Percentiles rank a stretch among this genome's conserved stretches.
These are phyloP conservation scores for Lecanicillium sp. DNA, from an alignment of 2,329 filamentous ascomycete genomes.

Conservation along the genomic window DNA sequence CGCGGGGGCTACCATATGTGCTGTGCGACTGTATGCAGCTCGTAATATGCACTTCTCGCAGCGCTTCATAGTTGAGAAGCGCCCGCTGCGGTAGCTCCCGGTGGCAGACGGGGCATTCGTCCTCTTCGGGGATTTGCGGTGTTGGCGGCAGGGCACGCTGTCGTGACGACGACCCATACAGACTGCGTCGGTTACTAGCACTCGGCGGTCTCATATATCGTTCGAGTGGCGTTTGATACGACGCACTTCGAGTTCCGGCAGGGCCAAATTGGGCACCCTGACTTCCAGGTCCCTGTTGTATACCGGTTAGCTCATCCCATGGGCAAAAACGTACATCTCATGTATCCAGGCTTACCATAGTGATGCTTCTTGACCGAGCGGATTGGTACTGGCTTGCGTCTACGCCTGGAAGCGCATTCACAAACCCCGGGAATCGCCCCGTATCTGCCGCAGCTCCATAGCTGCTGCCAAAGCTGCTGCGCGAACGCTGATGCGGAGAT, in stretches of 20 bases:
- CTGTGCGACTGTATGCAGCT: constrained; percentile 50
- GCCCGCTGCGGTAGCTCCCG: constrained; percentile 55
- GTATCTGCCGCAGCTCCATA: constrained; percentile 20
- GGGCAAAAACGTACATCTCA: neutral
- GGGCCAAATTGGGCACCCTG: constrained; percentile 15
- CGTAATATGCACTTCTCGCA: constrained; percentile 52
- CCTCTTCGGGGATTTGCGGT: constrained; percentile 58
- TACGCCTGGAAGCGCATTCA: constrained; percentile 1
- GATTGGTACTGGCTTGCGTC: constrained; percentile 28
- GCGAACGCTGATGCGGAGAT: constrained; percentile 36
- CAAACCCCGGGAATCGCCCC: constrained; percentile 14
- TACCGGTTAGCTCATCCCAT: neutral
- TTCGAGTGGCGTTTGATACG: constrained; percentile 27
- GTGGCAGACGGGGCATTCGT: constrained; percentile 74
- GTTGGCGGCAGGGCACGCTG: constrained; percentile 33
- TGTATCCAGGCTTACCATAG: constrained; percentile 34
- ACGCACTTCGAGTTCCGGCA: constrained; percentile 18
- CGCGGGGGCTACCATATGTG: constrained; percentile 32
- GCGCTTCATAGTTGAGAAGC: constrained; percentile 44
- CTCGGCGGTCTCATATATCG: constrained; percentile 29
- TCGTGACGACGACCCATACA: constrained; percentile 25
- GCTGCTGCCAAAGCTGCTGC: constrained; percentile 32
- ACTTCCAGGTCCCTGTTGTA: constrained; percentile 11
- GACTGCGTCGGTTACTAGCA: constrained; percentile 23
- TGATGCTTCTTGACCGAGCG: constrained; percentile 36